Conservation (phyloP, 2,329 filamentous ascomycete species). For the Botrytis pseudocinerea region DNA sequence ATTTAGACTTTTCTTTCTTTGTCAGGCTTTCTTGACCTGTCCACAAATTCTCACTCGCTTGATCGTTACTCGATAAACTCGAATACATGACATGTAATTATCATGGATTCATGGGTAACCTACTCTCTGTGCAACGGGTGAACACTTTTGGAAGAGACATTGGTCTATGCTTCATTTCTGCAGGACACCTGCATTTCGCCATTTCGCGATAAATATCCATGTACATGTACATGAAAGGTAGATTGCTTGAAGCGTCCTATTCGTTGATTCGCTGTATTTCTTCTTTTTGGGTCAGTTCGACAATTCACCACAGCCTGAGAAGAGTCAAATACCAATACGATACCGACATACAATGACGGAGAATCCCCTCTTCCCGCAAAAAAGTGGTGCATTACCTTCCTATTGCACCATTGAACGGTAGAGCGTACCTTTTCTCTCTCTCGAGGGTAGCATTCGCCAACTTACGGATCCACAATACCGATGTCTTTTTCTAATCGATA, state of each 20-base stretch:
- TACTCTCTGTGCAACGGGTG: slow-evolving; percentile 13
- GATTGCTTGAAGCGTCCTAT: background rate
- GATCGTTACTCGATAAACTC: slow-evolving; percentile 14
- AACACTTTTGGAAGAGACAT: slow-evolving; percentile 1
- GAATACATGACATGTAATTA: background rate
- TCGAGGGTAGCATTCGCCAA: slow-evolving; percentile 15
- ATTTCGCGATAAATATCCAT: slow-evolving; percentile 22
- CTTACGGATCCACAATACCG: slow-evolving; percentile 6
- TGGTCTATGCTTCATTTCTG: slow-evolving; percentile 24
- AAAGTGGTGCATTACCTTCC: slow-evolving; percentile 16
- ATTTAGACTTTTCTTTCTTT: background rate
- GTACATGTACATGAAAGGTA: slow-evolving; percentile 19
- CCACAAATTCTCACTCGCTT: background rate
- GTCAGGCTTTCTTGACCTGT: slow-evolving; percentile 4
- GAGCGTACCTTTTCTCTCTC: slow-evolving; percentile 19
- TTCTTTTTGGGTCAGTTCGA: slow-evolving; percentile 10
- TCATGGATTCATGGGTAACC: slow-evolving; percentile 10
- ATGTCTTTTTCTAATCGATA: slow-evolving; percentile 1
- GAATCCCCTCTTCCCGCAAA: background rate
- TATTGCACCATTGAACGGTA: slow-evolving; percentile 18
- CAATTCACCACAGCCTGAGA: background rate
- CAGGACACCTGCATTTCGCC: slow-evolving; percentile 23
- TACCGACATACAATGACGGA: background rate
- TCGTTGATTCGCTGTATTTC: background rate
- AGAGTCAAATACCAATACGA: background rate